Evolutionary conservation across 1,284 basidiomycete genomes (phyloP).

Genomic region (Lentinus polychrous): DNA sequence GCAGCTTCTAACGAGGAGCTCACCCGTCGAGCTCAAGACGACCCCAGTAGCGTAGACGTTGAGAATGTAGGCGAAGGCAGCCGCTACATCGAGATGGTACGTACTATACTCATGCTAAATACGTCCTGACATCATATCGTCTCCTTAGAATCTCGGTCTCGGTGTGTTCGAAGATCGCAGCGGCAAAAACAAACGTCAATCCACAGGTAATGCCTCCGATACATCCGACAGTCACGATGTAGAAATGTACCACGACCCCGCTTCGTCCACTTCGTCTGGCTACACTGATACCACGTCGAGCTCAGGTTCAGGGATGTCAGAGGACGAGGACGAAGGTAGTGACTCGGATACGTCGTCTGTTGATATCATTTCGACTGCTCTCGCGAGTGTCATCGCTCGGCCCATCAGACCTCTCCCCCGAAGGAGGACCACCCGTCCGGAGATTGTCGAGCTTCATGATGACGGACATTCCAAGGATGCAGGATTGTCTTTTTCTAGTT

Average conservation of each 20-base stretch:
- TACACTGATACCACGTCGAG: slow-evolving; percentile 12
- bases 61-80: slow-evolving; percentile 45
- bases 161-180: slow-evolving; percentile 49
- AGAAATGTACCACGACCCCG: slow-evolving; percentile 9
- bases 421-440: slow-evolving; percentile 16
- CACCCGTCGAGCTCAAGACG: slow-evolving; percentile 31
- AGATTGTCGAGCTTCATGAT: slow-evolving; percentile 17
- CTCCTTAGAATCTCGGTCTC: slow-evolving; percentile 50
- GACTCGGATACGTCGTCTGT: slow-evolving; percentile 14
- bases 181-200: not conserved
- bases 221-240: slow-evolving; percentile 17
- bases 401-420: slow-evolving; percentile 23
- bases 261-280: slow-evolving; percentile 13
- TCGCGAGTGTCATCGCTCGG: slow-evolving; percentile 10
- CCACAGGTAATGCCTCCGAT: slow-evolving; percentile 12
- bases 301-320: slow-evolving; percentile 15
- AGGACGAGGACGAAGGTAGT: slow-evolving; percentile 10
- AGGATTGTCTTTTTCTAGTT: slow-evolving; percentile 8
- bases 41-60: slow-evolving; percentile 55
- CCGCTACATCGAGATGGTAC: slow-evolving; percentile 61
- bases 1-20: slow-evolving; percentile 55
- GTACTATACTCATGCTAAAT: slow-evolving; percentile 13
- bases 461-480: slow-evolving; percentile 9
- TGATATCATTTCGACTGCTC: slow-evolving; percentile 16
- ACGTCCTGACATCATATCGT: slow-evolving; percentile 6